Evolutionary conservation across 176 grass and related monocot species (phyloP).

Genomic region (Phragmites australis): DNA sequence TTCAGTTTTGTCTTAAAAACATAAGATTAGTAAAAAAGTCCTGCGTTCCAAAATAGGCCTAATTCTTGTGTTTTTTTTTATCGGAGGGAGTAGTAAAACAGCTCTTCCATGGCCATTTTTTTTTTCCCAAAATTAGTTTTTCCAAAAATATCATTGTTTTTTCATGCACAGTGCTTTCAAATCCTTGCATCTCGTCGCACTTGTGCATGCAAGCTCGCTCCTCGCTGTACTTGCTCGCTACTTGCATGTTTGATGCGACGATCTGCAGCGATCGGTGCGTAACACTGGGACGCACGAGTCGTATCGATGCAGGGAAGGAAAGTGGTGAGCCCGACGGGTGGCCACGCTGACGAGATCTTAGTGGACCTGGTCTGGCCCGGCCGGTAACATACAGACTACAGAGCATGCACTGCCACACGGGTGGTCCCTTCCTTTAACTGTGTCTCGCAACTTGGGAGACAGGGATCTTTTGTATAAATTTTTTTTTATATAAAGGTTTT

Average conservation of each 20-base stretch:
- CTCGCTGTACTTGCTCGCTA: neutral
- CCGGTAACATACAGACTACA: neutral
- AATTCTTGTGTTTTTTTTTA: too few relatives aligned
- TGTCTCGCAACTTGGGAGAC: constrained; percentile 9
- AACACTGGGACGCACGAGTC: neutral
- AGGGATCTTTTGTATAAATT: too few relatives aligned
- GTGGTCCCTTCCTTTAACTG: neutral
- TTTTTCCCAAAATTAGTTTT: too few relatives aligned
- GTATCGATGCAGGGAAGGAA: neutral
- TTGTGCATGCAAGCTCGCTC: neutral
- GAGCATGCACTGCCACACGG: neutral
- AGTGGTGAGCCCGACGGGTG: neutral
- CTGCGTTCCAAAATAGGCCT: too few relatives aligned
- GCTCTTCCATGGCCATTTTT: too few relatives aligned
- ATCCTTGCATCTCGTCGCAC: neutral
- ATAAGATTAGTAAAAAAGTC: too few relatives aligned
- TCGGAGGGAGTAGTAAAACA: too few relatives aligned
- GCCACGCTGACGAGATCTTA: neutral
- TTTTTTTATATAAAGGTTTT: too few relatives aligned
- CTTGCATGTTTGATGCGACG: neutral
- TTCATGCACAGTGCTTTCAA: too few relatives aligned
- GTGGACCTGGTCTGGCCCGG: neutral
- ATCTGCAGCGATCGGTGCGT: neutral
- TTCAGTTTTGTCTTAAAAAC: too few relatives aligned
- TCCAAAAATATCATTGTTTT: too few relatives aligned